phyloP scores from a whole-genome alignment of 257 asterid genomes.

The Solanum etuberosum region DNA sequence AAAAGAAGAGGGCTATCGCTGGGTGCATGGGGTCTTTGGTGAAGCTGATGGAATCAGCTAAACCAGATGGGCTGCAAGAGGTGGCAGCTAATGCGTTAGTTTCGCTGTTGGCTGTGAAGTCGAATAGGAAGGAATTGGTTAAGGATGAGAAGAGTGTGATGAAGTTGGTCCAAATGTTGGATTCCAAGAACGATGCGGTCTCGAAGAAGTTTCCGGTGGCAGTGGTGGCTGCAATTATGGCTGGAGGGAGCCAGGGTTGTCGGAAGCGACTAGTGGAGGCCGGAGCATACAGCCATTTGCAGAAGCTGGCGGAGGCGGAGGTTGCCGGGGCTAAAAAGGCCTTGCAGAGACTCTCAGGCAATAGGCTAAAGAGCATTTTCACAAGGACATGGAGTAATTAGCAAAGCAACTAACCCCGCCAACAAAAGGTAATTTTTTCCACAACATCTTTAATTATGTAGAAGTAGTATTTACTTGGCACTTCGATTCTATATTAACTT shows the following conservation, averaged over 20 bases:
- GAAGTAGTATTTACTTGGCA: not conserved
- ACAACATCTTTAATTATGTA: not conserved
- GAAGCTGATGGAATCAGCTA: slow-evolving; percentile 76
- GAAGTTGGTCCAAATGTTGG: slow-evolving; percentile 70
- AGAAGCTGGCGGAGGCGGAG: slow-evolving; percentile 57
- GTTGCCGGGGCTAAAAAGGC: slow-evolving; percentile 79
- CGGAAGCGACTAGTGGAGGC: slow-evolving; percentile 66
- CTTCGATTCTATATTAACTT: not conserved
- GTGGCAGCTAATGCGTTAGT: slow-evolving; percentile 75
- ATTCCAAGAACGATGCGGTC: slow-evolving; percentile 53
- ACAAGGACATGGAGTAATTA: slow-evolving; percentile 58
- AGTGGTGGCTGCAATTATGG: slow-evolving; percentile 59
- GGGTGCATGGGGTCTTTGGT: slow-evolving; percentile 71
- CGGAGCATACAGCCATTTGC: slow-evolving; percentile 61
- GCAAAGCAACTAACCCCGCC: slow-evolving; percentile 14
- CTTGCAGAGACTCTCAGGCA: slow-evolving; percentile 78
- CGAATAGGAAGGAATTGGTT: slow-evolving; percentile 66
- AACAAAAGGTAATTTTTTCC: slow-evolving; percentile 32
- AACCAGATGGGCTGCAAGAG: slow-evolving; percentile 92
- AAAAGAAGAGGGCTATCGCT: slow-evolving; percentile 51
- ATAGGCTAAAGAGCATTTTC: slow-evolving; percentile 61
- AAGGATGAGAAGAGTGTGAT: slow-evolving; percentile 77
- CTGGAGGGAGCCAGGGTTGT: slow-evolving; percentile 86
- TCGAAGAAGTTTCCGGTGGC: slow-evolving; percentile 77
- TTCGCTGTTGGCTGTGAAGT: slow-evolving; percentile 53